phyloP scores from a whole-genome alignment of 2,329 filamentous ascomycete species.

The Akanthomyces dipterigenus region DNA sequence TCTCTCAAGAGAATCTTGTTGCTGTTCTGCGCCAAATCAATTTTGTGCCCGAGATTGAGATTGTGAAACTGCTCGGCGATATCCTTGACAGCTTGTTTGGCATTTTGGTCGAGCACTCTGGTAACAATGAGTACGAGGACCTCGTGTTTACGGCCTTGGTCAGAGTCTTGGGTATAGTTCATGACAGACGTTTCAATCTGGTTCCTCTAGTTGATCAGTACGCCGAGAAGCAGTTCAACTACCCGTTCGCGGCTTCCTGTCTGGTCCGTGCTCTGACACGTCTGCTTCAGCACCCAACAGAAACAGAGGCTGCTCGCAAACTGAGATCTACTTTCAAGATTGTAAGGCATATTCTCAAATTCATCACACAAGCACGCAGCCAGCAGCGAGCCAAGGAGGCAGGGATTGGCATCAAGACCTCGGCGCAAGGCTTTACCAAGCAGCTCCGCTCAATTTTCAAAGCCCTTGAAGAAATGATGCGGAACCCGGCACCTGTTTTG shows the following conservation, averaged over 20 bases:
- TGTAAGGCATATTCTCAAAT: slow-evolving; percentile 84
- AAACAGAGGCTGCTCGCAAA: slow-evolving; percentile 75
- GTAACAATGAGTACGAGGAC: slow-evolving; percentile 87
- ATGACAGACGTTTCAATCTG: slow-evolving; percentile 89
- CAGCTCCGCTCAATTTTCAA: slow-evolving; percentile 85
- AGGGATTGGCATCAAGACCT: slow-evolving; percentile 74
- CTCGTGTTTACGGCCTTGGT: slow-evolving; percentile 86
- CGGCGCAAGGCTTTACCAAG: slow-evolving; percentile 66
- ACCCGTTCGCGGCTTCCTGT: slow-evolving; percentile 84
- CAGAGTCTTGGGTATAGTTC: slow-evolving; percentile 83
- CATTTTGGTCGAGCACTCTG: slow-evolving; percentile 84
- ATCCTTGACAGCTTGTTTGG: slow-evolving; percentile 89
- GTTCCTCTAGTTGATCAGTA: slow-evolving; percentile 88
- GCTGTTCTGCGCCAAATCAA: slow-evolving; percentile 73
- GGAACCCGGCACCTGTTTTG: slow-evolving; percentile 73
- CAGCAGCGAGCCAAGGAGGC: slow-evolving; percentile 87
- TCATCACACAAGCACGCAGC: slow-evolving; percentile 82
- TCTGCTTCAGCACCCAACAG: slow-evolving; percentile 73
- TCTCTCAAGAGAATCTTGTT: slow-evolving; percentile 63
- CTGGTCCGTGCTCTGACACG: slow-evolving; percentile 81
- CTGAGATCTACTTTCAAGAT: slow-evolving; percentile 92
- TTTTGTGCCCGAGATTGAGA: slow-evolving; percentile 94
- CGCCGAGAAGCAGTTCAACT: slow-evolving; percentile 81
- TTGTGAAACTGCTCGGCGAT: slow-evolving; percentile 86
- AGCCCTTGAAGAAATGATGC: slow-evolving; percentile 83